Base-by-base conservation (phyloP, 1,284 basidiomycete species). In the Cerioporus squamosus region DNA sequence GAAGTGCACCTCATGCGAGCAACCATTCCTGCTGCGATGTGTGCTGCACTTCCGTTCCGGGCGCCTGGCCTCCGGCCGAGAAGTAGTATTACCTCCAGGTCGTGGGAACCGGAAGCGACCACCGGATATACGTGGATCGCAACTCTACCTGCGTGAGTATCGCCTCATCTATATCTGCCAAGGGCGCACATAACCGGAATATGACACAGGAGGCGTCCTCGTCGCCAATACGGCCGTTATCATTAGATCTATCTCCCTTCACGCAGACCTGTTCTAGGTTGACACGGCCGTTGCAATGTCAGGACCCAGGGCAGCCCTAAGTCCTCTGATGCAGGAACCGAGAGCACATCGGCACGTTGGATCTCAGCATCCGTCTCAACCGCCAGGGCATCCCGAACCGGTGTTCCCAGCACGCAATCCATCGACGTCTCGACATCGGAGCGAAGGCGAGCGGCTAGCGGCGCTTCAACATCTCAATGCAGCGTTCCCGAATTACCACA, bases 321-420 rank as follows among this genome's bases (percentile, higher is more conserved):
- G 43, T 8, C 53, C 33, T 57, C 56, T 55, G 53, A 57, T 61
- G 55, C 52, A 54, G 46, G 61, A 49, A 56, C 59, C 40, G 59
- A 40, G 46, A 18, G 38, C 24, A 26, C 56, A 53, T 50, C 54
- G 36, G 43, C 51, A 47, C 53, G 50, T 49, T 42, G 38, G 44
- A 56, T 59, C 48, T 53, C 51, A 39, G 48, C 55, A 45, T 31
- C 38, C 52, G 52, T 23, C 26, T 2, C 49, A 33, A 39, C 58
- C 53, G 48, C 51, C 53, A 60, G 59, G 61, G 55, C 55, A 60
- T n/a, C 44, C 46, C 45, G 43, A 44, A 44, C 44, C 53, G 56
- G 59, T 51, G 36, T 59, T 40, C 39, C 22, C 53, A 43, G 36
- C 42, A 46, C 24, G 45, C 51, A 12, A 55, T 49, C 38, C 39